phyloP scores from a whole-genome alignment of 805 yeast genomes.

The Wickerhamia fluorescens region DNA sequence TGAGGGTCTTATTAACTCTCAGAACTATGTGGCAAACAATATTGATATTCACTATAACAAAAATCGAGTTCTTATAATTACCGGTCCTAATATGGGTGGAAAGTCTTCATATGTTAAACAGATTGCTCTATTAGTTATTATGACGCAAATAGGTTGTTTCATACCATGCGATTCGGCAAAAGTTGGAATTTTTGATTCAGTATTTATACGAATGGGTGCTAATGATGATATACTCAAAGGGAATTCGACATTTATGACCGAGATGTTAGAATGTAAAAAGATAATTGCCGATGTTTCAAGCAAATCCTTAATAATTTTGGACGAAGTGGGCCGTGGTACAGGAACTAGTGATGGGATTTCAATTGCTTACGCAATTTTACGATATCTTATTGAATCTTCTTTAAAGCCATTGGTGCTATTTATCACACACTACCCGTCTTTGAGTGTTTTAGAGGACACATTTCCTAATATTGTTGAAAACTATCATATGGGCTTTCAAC shows the following conservation, averaged over 20 bases:
- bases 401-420: slow-evolving; percentile 54
- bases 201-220: slow-evolving; percentile 83
- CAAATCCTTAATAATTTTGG: slow-evolving; percentile 56
- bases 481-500: slow-evolving; percentile 65
- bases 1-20: slow-evolving; percentile 35
- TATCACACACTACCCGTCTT: slow-evolving; percentile 77
- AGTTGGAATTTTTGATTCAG: slow-evolving; percentile 65
- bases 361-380: slow-evolving; percentile 66
- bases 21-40: slow-evolving; percentile 60
- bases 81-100: slow-evolving; percentile 91
- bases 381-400: slow-evolving; percentile 41
- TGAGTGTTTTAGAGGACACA: slow-evolving; percentile 44
- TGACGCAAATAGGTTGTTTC: slow-evolving; percentile 74
- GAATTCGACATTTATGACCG: slow-evolving; percentile 79
- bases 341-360: slow-evolving; percentile 67
- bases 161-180: slow-evolving; percentile 60
- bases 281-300: slow-evolving; percentile 48
- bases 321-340: slow-evolving; percentile 83
- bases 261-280: slow-evolving; percentile 57
- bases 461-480: slow-evolving; percentile 44
- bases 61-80: slow-evolving; percentile 53
- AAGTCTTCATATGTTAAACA: slow-evolving; percentile 73
- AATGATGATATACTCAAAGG: slow-evolving; percentile 69
- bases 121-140: slow-evolving; percentile 59
- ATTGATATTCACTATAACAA: slow-evolving; percentile 40